phyloP scores from a whole-genome alignment of 2,329 filamentous ascomycete genomes.

The Ophiostoma angusticollis region DNA sequence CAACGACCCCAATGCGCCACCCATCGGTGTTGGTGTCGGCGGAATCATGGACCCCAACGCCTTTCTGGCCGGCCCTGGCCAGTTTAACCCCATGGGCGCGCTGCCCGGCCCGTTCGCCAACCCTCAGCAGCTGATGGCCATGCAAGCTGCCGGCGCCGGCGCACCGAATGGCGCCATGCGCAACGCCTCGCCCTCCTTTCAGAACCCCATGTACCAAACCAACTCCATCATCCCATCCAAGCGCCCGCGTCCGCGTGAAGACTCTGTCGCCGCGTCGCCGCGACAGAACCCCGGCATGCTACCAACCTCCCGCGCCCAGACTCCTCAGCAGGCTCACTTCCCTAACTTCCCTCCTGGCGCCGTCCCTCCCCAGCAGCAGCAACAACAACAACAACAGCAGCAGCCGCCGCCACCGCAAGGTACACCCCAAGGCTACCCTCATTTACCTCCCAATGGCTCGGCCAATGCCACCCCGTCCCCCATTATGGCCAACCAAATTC shows the following conservation, averaged over 20 bases:
- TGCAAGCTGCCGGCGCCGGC: conserved; percentile 40
- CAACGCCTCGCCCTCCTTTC: conserved; percentile 59
- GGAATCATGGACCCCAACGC: conserved; percentile 54
- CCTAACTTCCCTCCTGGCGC: conserved; percentile 55
- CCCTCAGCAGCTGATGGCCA: conserved; percentile 44
- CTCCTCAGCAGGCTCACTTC: conserved; percentile 67
- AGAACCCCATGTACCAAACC: conserved; percentile 68
- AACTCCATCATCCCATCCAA: conserved; percentile 85
- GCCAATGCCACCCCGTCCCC: conserved; percentile 83
- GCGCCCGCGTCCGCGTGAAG: conserved; percentile 66
- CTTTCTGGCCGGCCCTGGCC: conserved; percentile 46
- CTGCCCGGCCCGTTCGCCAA: conserved; percentile 41
- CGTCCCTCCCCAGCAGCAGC: conserved; percentile 38
- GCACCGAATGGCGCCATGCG: conserved; percentile 66
- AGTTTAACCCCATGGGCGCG: conserved; percentile 43
- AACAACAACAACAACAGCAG: conserved; percentile 26
- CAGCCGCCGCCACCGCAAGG: conserved; percentile 21
- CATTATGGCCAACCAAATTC: conserved; percentile 72
- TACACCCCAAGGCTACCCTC: conserved; percentile 54
- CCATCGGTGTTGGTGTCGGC: conserved; percentile 30
- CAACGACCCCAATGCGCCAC: conserved; percentile 41
- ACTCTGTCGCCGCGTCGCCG: conserved; percentile 73
- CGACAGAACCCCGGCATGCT: conserved; percentile 60
- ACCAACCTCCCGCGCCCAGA: conserved; percentile 79
- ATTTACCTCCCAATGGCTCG: conserved; percentile 69